phyloP scores from a whole-genome alignment of 495 filamentous ascomycete genomes.

The Xylaria flabelliformis region DNA sequence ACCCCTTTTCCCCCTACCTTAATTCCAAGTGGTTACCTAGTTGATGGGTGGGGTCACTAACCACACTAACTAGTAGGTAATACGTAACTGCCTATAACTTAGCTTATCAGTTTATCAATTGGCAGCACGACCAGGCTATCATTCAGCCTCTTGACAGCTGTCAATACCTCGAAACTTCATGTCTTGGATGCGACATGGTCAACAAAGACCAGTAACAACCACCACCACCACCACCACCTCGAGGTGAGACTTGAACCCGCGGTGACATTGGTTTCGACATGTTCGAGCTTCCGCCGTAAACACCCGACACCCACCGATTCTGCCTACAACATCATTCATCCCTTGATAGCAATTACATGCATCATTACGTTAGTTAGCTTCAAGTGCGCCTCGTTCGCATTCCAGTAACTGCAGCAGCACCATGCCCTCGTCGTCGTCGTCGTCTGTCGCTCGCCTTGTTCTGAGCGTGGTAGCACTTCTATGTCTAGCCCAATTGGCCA shows the following conservation, averaged over 20 bases:
- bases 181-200: neutral
- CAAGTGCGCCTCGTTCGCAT: neutral
- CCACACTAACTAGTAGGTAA: no score
- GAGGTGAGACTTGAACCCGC: neutral
- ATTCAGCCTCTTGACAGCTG: constrained; percentile 9
- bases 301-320: neutral
- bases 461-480: constrained; percentile 32
- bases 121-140: neutral
- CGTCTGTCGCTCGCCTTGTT: constrained; percentile 25
- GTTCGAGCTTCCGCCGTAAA: constrained; percentile 20
- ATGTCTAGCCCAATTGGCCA: constrained; percentile 23
- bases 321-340: neutral
- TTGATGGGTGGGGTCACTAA: no score
- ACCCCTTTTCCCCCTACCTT: no score
- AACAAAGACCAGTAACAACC: neutral
- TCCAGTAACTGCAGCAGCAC: constrained; percentile 23
- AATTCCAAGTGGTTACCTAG: no score
- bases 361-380: neutral
- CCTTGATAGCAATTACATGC: constrained; percentile 16
- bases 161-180: neutral
- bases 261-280: constrained; percentile 17
- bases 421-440: constrained; percentile 26
- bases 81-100: no score
- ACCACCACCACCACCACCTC: neutral
- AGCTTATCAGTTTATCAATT: neutral